Percentiles rank a stretch among this genome's conserved stretches.
Evolutionary conservation across 495 filamentous ascomycete genomes (phyloP).

Genomic region (Penicillium odoratum): DNA sequence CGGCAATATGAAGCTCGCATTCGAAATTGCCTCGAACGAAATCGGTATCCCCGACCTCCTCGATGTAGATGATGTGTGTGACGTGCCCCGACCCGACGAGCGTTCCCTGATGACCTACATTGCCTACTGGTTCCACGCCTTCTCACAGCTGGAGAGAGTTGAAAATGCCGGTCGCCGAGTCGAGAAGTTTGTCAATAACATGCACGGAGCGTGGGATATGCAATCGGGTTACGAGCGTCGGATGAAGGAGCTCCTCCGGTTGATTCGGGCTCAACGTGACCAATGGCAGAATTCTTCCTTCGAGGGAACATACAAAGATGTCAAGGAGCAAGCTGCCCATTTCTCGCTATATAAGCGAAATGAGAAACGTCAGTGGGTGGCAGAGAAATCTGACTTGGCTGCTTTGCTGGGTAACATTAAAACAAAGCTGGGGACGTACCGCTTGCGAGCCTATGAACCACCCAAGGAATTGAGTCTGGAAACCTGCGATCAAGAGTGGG

Average conservation of each 20-base stretch:
- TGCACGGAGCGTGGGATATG: conserved; percentile 99
- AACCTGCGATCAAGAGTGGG: conserved; percentile 80
- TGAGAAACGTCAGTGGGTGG: conserved; percentile 91
- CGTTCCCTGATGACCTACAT: conserved; percentile 98
- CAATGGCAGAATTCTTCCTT: conserved; percentile 79
- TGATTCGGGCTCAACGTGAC: conserved; percentile 69
- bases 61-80: conserved; percentile 97
- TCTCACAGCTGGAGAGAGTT: conserved; percentile 95
- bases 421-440: conserved; percentile 94
- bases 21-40: conserved; percentile 92
- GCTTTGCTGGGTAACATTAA: conserved; percentile 97
- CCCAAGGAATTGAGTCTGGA: conserved; percentile 78
- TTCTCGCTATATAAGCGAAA: conserved; percentile 87
- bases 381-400: conserved; percentile 93
- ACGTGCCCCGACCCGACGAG: conserved; percentile 93
- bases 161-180: conserved; percentile 95
- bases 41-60: conserved; percentile 95
- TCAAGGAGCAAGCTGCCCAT: conserved; percentile 77
- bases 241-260: conserved; percentile 74
- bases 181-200: conserved; percentile 97
- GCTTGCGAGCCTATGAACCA: conserved; percentile 85
- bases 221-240: conserved; percentile 90
- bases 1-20: conserved; percentile 96
- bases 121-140: conserved; percentile 99
- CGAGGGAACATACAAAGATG: conserved; percentile 89